Percentiles rank a stretch among this genome's conserved stretches.
Evolutionary conservation across 805 yeast genomes (phyloP).

Genomic region (Wickerhamomyces queroliae): DNA sequence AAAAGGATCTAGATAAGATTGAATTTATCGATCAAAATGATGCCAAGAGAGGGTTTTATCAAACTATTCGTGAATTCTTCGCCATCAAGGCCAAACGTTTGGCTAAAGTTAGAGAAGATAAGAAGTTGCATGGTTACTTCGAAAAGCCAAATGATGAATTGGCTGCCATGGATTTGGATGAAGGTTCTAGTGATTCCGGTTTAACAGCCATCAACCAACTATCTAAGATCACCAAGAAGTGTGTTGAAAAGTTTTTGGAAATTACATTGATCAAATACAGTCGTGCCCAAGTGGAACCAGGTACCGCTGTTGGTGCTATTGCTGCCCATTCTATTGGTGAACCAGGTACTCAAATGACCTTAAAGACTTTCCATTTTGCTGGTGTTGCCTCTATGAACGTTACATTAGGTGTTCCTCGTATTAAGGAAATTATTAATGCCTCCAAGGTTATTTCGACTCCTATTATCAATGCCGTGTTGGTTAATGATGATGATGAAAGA

Average conservation of each 20-base stretch:
- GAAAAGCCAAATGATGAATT: slow-evolving; percentile 40
- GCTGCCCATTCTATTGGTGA: slow-evolving; percentile 99
- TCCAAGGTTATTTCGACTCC: slow-evolving; percentile 94
- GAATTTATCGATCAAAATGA: slow-evolving; percentile 79
- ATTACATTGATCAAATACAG: slow-evolving; percentile 78
- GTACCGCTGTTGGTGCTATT: slow-evolving; percentile 98
- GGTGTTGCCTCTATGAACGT: slow-evolving; percentile 99
- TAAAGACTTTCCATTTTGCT: slow-evolving; percentile 96
- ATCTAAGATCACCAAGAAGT: slow-evolving; percentile 54
- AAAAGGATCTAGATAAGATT: slow-evolving; percentile 40
- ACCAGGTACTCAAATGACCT: slow-evolving; percentile 99
- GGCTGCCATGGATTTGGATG: slow-evolving; percentile 34
- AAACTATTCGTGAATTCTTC: slow-evolving; percentile 65
- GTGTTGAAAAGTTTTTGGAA: slow-evolving; percentile 61
- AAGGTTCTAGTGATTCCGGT: slow-evolving; percentile 26
- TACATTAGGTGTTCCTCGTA: slow-evolving; percentile 98
- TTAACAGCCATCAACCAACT: slow-evolving; percentile 55
- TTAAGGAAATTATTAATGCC: slow-evolving; percentile 97
- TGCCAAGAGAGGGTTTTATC: slow-evolving; percentile 81
- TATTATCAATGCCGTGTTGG: slow-evolving; percentile 89
- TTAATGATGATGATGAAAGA: slow-evolving; percentile 89
- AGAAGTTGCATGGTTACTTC: slow-evolving; percentile 42
- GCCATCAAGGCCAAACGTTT: slow-evolving; percentile 48
- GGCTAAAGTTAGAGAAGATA: slow-evolving; percentile 48
- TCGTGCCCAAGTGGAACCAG: slow-evolving; percentile 94